Evolutionary conservation across 306 rosid genomes (phyloP).

Genomic region (Mucuna pruriens): DNA sequence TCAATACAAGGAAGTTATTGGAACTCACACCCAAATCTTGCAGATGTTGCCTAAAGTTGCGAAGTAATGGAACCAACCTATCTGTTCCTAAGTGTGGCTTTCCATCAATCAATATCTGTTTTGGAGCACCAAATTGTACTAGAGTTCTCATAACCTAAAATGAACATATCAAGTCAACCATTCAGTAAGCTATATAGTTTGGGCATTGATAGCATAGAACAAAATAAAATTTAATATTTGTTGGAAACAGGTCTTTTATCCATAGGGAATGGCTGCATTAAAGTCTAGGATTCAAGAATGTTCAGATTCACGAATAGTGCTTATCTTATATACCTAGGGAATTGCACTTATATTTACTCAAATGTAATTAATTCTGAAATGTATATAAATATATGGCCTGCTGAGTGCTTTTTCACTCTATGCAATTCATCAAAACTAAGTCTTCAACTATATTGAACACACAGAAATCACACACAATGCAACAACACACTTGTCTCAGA

Average conservation of each 20-base stretch:
- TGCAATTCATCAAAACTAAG: background rate
- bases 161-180: constrained; percentile 35
- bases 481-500: background rate
- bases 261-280: background rate
- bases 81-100: constrained; percentile 98
- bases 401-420: background rate
- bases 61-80: constrained; percentile 91
- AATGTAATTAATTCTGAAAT: background rate
- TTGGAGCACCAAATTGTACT: constrained; percentile 92
- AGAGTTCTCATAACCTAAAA: constrained; percentile 89
- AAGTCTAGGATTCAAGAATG: background rate
- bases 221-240: background rate
- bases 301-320: background rate
- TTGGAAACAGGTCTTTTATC: background rate
- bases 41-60: constrained; percentile 84
- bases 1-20: constrained; percentile 26
- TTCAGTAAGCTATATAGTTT: constrained; percentile 26
- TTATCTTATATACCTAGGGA: background rate
- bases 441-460: background rate
- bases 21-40: constrained; percentile 85
- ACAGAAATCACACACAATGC: background rate
- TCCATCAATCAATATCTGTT: constrained; percentile 79
- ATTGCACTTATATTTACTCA: background rate
- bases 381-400: background rate
- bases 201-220: background rate